Percentiles rank a stretch among this genome's conserved stretches.
Conservation (phyloP, 1,284 basidiomycete genomes). For the Tylopilus microsporus region DNA sequence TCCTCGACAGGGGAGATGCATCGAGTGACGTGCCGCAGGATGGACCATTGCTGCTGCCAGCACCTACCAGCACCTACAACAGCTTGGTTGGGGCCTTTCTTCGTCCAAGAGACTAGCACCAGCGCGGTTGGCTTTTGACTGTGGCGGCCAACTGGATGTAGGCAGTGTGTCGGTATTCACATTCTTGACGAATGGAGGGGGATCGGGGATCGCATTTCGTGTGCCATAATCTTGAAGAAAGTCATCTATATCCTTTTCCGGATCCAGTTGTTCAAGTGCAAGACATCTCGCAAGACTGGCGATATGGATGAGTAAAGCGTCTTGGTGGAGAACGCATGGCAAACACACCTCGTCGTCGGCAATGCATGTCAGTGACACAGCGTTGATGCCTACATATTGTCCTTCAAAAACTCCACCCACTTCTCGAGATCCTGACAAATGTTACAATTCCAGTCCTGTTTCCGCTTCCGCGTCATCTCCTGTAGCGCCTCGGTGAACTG, state of each 20-base stretch:
- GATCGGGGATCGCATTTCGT: constrained; percentile 78
- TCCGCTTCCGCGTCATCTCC: constrained; percentile 85
- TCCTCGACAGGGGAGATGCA: constrained; percentile 20
- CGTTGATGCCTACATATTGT: constrained; percentile 94
- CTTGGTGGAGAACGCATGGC: neutral
- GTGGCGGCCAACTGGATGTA: constrained; percentile 47
- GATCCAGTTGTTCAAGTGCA: constrained; percentile 77
- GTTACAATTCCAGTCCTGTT: constrained; percentile 94
- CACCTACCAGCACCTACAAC: constrained; percentile 49
- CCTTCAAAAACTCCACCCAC: constrained; percentile 88
- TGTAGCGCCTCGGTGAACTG: constrained; percentile 81
- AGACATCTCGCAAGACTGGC: constrained; percentile 86
- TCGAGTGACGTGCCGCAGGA: constrained; percentile 19
- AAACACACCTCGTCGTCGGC: constrained; percentile 85
- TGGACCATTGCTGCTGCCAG: constrained; percentile 41
- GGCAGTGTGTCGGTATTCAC: constrained; percentile 59
- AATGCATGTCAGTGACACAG: constrained; percentile 92
- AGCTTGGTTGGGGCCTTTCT: constrained; percentile 51
- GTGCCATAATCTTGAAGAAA: constrained; percentile 85
- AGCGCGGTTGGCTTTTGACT: constrained; percentile 41
- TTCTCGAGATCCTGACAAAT: constrained; percentile 93
- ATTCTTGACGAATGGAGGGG: constrained; percentile 79
- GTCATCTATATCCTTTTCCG: constrained; percentile 77
- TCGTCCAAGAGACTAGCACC: constrained; percentile 38
- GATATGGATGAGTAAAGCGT: neutral